Evolutionary conservation across 495 filamentous ascomycete species (phyloP).

Genomic region (Tuber aestivum): DNA sequence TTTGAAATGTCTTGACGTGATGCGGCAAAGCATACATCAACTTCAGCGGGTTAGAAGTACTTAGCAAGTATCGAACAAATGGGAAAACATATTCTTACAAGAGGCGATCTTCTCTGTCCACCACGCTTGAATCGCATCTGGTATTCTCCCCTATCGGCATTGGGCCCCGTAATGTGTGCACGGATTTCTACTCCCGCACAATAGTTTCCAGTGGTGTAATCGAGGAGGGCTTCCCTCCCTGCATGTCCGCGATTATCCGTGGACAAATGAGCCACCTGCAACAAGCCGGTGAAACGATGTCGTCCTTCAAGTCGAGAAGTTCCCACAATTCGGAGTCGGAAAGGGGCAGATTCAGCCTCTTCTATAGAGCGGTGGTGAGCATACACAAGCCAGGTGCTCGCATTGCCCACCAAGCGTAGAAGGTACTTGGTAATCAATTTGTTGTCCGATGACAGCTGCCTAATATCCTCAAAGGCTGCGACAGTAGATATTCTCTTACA

Average conservation of each 20-base stretch:
- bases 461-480: background rate
- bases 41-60: constrained; percentile 40
- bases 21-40: constrained; percentile 91
- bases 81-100: constrained; percentile 18
- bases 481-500: background rate
- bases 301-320: constrained; percentile 12
- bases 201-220: constrained; percentile 69
- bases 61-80: background rate
- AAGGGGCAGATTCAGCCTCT: background rate
- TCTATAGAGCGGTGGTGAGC: background rate
- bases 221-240: constrained; percentile 61
- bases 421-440: background rate
- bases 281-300: constrained; percentile 54
- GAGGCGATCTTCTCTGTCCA: constrained; percentile 5
- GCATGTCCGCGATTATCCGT: constrained; percentile 45
- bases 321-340: background rate
- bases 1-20: constrained; percentile 63
- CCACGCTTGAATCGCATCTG: constrained; percentile 53
- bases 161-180: constrained; percentile 53
- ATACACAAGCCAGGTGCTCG: background rate
- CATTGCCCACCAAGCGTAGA: background rate
- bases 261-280: constrained; percentile 59
- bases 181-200: constrained; percentile 56
- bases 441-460: background rate
- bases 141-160: constrained; percentile 47